Conservation (phyloP, 345 rosid species). For the Microcos paniculata region DNA sequence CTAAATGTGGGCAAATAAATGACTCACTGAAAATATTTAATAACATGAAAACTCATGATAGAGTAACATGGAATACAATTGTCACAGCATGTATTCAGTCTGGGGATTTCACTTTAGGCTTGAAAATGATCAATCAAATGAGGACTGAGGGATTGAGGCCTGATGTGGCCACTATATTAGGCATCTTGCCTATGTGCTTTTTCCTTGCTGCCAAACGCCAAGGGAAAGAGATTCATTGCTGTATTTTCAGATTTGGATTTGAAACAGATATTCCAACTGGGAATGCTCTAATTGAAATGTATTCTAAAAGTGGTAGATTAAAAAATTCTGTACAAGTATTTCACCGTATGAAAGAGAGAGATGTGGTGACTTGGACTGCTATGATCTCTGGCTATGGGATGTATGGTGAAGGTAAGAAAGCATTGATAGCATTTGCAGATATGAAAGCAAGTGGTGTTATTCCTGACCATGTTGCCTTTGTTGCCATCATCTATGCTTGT, state of each 20-base stretch:
- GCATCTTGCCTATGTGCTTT: slow-evolving; percentile 57
- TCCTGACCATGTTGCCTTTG: slow-evolving; percentile 56
- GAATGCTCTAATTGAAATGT: slow-evolving; percentile 70
- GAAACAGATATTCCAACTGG: slow-evolving; percentile 45
- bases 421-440: slow-evolving; percentile 42
- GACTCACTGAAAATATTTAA: slow-evolving; percentile 46
- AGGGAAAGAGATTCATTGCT: slow-evolving; percentile 69
- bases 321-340: slow-evolving; percentile 40
- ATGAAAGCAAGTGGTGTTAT: slow-evolving; percentile 52
- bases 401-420: slow-evolving; percentile 61
- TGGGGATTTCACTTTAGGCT: slow-evolving; percentile 47
- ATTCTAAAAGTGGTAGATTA: slow-evolving; percentile 65
- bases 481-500: slow-evolving; percentile 64
- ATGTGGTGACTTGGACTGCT: slow-evolving; percentile 74
- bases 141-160: slow-evolving; percentile 38
- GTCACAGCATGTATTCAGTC: slow-evolving; percentile 52
- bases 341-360: slow-evolving; percentile 49
- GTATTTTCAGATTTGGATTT: slow-evolving; percentile 47
- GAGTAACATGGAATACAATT: slow-evolving; percentile 63
- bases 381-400: slow-evolving; percentile 64
- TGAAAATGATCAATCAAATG: slow-evolving; percentile 45
- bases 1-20: slow-evolving; percentile 45
- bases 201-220: slow-evolving; percentile 51
- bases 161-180: slow-evolving; percentile 49
- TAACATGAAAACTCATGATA: slow-evolving; percentile 42